A percentile compares a stretch with the other conserved stretches of the same genome.
Conservation (phyloP, 2,329 filamentous ascomycete genomes). For the Pyricularia pennisetigena region DNA sequence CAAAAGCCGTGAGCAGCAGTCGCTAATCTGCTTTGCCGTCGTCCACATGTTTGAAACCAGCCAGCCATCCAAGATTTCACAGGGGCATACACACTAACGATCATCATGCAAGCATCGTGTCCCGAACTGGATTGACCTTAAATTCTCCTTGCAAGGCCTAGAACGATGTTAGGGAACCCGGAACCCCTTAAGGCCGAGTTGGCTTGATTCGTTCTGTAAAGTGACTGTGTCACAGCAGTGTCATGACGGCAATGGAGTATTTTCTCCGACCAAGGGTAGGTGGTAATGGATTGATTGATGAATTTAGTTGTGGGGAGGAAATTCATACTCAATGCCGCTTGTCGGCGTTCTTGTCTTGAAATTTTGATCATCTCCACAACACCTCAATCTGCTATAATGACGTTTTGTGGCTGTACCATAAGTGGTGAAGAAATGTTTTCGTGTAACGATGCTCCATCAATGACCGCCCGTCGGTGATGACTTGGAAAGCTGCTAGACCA, state of each 20-base stretch:
- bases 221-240: neutral
- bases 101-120: neutral
- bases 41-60: neutral
- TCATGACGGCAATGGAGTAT: neutral
- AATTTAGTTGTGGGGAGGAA: no score
- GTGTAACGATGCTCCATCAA: neutral
- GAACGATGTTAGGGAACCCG: neutral
- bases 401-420: neutral
- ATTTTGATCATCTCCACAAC: neutral
- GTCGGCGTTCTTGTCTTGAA: neutral
- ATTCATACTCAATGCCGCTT: neutral
- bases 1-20: neutral
- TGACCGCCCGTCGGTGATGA: no score
- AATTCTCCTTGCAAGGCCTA: neutral
- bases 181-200: neutral
- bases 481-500: neutral
- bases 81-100: neutral
- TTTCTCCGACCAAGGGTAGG: neutral
- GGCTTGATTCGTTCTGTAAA: neutral
- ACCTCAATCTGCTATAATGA: neutral
- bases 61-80: neutral
- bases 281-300: neutral
- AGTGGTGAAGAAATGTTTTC: neutral
- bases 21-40: neutral
- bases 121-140: neutral